Conservation (phyloP, 2,329 filamentous ascomycete genomes). For the Aureobasidium sp. region DNA sequence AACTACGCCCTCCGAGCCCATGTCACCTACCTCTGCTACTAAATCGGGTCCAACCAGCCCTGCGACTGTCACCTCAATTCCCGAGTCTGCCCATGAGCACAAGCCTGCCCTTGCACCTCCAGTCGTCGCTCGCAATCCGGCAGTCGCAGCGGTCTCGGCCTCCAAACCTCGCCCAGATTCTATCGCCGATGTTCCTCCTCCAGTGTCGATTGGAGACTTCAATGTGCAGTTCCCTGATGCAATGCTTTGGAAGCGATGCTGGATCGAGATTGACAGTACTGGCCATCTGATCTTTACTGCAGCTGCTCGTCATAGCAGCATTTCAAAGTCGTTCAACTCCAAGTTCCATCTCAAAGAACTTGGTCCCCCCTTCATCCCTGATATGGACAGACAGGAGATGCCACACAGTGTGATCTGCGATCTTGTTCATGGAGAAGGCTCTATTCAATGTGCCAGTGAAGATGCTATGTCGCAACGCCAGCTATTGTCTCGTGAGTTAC, state of each 20-base stretch:
- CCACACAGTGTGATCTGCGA: slow-evolving; percentile 71
- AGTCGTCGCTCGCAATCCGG: background rate
- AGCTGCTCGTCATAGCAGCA: slow-evolving; percentile 46
- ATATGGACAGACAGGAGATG: slow-evolving; percentile 86
- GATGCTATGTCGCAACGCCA: slow-evolving; percentile 45
- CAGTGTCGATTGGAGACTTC: slow-evolving; percentile 73
- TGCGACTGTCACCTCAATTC: background rate
- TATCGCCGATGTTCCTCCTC: slow-evolving; percentile 37
- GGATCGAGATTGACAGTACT: slow-evolving; percentile 72
- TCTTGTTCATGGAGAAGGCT: slow-evolving; percentile 46
- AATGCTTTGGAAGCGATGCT: slow-evolving; percentile 89
- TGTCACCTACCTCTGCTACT: background rate
- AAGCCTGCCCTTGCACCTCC: background rate
- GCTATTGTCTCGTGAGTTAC: slow-evolving; percentile 40
- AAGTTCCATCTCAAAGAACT: slow-evolving; percentile 84
- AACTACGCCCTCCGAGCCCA: background rate
- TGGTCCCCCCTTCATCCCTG: slow-evolving; percentile 67
- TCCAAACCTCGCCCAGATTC: background rate
- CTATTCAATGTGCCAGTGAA: slow-evolving; percentile 55
- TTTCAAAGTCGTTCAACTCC: slow-evolving; percentile 55
- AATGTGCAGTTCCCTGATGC: slow-evolving; percentile 98
- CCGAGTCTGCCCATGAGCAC: background rate
- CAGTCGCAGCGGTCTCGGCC: slow-evolving; percentile 6
- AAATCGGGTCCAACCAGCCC: background rate
- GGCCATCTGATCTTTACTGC: slow-evolving; percentile 76